phyloP scores from a whole-genome alignment of 805 yeast species.

The Candida peoriensis region DNA sequence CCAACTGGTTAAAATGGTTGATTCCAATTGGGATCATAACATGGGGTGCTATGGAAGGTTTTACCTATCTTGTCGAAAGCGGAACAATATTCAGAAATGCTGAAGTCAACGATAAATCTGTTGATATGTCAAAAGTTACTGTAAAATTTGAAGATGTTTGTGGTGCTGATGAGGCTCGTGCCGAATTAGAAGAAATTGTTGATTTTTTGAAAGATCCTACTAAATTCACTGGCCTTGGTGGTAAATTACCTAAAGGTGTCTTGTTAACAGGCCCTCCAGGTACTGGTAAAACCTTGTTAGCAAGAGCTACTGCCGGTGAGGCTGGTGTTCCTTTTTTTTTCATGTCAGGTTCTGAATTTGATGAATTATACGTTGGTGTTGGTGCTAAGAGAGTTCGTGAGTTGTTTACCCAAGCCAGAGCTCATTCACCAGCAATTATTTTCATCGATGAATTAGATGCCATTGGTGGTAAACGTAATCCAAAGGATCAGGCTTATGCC shows the following conservation, averaged over 20 bases:
- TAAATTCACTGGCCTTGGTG: slow-evolving; percentile 94
- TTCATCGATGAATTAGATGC: slow-evolving; percentile 98
- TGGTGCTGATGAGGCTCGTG: slow-evolving; percentile 98
- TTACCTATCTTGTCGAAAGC: slow-evolving; percentile 75
- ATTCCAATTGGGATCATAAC: slow-evolving; percentile 75
- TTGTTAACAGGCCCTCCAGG: slow-evolving; percentile 98
- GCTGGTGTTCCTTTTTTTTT: slow-evolving; percentile 98
- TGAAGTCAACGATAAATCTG: slow-evolving; percentile 70
- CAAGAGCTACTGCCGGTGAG: slow-evolving; percentile 98
- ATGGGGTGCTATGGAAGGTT: slow-evolving; percentile 75
- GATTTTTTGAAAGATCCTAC: slow-evolving; percentile 95
- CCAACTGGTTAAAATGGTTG: slow-evolving; percentile 87
- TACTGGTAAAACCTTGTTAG: slow-evolving; percentile 94
- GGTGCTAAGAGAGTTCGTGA: slow-evolving; percentile 98
- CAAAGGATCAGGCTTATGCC: slow-evolving; percentile 97
- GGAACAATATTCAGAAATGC: slow-evolving; percentile 74
- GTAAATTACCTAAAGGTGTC: slow-evolving; percentile 96
- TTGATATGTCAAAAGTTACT: slow-evolving; percentile 78
- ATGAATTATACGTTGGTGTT: slow-evolving; percentile 96
- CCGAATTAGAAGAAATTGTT: slow-evolving; percentile 96
- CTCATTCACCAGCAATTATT: slow-evolving; percentile 93
- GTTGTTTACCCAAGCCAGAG: slow-evolving; percentile 86
- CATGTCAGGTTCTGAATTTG: slow-evolving; percentile 98
- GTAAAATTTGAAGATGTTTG: slow-evolving; percentile 90
- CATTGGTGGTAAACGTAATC: slow-evolving; percentile 95